phyloP scores from a whole-genome alignment of 805 yeast species.

The Pachysolen tannophilus region DNA sequence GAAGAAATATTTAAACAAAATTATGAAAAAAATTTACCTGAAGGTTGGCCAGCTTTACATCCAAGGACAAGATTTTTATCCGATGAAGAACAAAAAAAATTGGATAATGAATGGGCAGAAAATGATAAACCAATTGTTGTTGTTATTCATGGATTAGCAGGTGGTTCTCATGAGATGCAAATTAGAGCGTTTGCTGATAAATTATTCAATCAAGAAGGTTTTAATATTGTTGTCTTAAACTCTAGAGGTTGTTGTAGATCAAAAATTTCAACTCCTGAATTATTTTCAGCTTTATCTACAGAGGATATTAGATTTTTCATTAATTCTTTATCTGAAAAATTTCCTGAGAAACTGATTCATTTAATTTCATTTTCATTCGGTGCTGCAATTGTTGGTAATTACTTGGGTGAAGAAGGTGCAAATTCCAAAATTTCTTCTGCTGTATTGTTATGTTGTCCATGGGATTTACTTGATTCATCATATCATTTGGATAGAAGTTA shows the following conservation, averaged over 20 bases:
- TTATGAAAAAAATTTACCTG: slow-evolving; percentile 35
- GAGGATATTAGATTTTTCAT: slow-evolving; percentile 58
- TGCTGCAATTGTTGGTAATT: slow-evolving; percentile 57
- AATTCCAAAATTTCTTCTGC: slow-evolving; percentile 49
- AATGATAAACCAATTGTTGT: slow-evolving; percentile 50
- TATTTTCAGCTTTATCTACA: slow-evolving; percentile 64
- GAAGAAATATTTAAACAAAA: slow-evolving; percentile 20
- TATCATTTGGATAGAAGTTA: slow-evolving; percentile 29
- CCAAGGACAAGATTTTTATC: slow-evolving; percentile 61
- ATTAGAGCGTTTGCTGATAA: slow-evolving; percentile 46
- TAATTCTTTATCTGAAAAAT: slow-evolving; percentile 36
- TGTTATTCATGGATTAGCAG: slow-evolving; percentile 66
- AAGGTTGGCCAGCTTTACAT: slow-evolving; percentile 51
- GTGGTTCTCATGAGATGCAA: slow-evolving; percentile 74
- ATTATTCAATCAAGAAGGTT: slow-evolving; percentile 33
- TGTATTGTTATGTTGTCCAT: slow-evolving; percentile 55
- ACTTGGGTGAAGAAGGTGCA: slow-evolving; percentile 59
- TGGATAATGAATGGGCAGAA: slow-evolving; percentile 23
- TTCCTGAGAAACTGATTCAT: slow-evolving; percentile 59
- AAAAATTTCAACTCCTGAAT: slow-evolving; percentile 57
- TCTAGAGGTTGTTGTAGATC: slow-evolving; percentile 76
- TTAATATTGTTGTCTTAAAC: slow-evolving; percentile 52
- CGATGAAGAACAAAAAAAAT: slow-evolving; percentile 29
- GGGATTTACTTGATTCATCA: slow-evolving; percentile 60
- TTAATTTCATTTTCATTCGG: slow-evolving; percentile 70